Evolutionary conservation across 208 protist genomes (phyloP).

Genomic region (Trypanosoma boissoni): DNA sequence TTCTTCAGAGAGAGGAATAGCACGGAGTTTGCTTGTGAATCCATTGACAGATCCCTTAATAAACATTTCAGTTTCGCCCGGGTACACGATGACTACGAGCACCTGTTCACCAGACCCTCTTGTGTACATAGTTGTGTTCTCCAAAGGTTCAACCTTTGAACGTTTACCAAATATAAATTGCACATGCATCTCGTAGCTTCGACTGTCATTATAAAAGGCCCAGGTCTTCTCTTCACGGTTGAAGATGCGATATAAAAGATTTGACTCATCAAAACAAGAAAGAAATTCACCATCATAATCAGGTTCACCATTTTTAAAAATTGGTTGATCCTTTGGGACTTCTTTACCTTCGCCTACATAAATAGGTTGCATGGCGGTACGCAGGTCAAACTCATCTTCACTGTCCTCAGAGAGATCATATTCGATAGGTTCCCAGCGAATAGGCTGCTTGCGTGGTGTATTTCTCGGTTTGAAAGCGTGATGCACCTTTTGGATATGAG

Average conservation of each 20-base stretch:
- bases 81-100: conserved; percentile 57
- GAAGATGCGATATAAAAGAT: conserved; percentile 73
- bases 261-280: conserved; percentile 78
- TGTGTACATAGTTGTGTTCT: conserved; percentile 45
- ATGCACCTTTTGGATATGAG: conserved; percentile 17
- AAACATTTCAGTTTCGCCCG: conserved; percentile 74
- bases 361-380: conserved; percentile 40
- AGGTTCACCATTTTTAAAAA: conserved; percentile 67
- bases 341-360: conserved; percentile 33
- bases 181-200: conserved; percentile 71
- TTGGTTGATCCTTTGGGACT: not conserved
- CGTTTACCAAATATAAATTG: conserved; percentile 65
- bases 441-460: conserved; percentile 27
- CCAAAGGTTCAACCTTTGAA: conserved; percentile 51
- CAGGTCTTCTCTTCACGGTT: conserved; percentile 62
- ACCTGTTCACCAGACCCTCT: conserved; percentile 37
- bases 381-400: conserved; percentile 71
- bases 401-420: conserved; percentile 43
- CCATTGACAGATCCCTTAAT: conserved; percentile 61
- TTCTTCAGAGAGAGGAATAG: conserved; percentile 50
- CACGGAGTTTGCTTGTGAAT: conserved; percentile 61
- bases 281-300: conserved; percentile 52
- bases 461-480: conserved; percentile 37
- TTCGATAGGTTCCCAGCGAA: conserved; percentile 59
- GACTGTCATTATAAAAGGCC: conserved; percentile 82